These are phyloP conservation scores for Mortierella sp. DNA, from an alignment of 371 early-diverging fungal species.

Conservation along the genomic window DNA sequence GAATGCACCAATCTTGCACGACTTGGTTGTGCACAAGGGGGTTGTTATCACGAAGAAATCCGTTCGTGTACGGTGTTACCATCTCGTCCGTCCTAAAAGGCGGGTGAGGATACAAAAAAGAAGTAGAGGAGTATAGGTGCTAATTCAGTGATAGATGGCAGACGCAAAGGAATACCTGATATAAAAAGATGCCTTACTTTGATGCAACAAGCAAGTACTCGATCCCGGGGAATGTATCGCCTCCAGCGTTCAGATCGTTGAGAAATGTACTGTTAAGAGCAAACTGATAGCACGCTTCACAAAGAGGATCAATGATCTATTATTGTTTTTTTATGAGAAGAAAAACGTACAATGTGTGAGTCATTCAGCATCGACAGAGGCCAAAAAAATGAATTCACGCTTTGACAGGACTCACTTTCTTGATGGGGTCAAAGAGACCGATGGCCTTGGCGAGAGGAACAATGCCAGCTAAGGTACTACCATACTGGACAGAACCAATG, in stretches of 20 bases:
- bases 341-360: not conserved
- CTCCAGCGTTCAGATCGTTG: constrained; percentile 14
- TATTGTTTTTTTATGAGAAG: not conserved
- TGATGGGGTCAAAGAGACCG: constrained; percentile 37
- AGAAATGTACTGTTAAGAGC: constrained; percentile 3
- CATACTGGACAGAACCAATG: constrained; percentile 46
- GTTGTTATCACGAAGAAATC: not conserved
- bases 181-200: not conserved
- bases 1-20: not conserved
- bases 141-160: too few species aligned
- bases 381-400: not conserved
- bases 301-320: not conserved
- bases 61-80: not conserved
- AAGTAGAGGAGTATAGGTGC: not conserved
- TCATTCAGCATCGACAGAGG: not conserved
- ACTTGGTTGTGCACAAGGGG: not conserved
- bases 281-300: constrained; percentile 13
- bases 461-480: constrained; percentile 28
- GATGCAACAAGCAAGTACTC: constrained; percentile 5
- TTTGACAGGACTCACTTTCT: constrained; percentile 1
- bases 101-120: not conserved
- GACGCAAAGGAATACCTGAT: too few species aligned
- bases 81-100: not conserved
- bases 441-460: constrained; percentile 28
- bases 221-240: constrained; percentile 18